Evolutionary conservation across 1,284 basidiomycete genomes (phyloP).

Genomic region (Neotropicomus parvogracilis): DNA sequence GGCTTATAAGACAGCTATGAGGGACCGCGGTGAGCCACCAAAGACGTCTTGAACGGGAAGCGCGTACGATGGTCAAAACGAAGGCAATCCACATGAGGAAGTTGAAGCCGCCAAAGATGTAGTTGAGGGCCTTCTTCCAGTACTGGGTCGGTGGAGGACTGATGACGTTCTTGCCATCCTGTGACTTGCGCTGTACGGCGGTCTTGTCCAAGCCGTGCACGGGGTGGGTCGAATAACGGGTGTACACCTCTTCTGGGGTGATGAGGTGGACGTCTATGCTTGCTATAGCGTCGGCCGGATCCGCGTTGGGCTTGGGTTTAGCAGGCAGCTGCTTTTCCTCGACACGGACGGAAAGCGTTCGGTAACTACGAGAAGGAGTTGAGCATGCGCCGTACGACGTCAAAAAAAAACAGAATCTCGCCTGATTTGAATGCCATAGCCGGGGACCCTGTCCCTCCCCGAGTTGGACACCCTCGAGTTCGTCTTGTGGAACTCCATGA

Average conservation of each 20-base stretch:
- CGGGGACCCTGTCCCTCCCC: slow-evolving; percentile 17
- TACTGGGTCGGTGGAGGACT: slow-evolving; percentile 44
- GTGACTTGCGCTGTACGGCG: slow-evolving; percentile 37
- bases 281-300: slow-evolving; percentile 39
- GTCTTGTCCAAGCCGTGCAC: slow-evolving; percentile 40
- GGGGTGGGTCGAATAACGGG: slow-evolving; percentile 43
- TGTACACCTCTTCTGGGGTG: slow-evolving; percentile 39
- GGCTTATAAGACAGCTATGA: slow-evolving; percentile 44
- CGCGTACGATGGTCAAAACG: slow-evolving; percentile 40
- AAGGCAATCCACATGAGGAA: slow-evolving; percentile 51
- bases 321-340: slow-evolving; percentile 26
- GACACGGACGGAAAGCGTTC: slow-evolving; percentile 40
- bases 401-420: background rate
- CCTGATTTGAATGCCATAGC: slow-evolving; percentile 34
- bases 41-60: slow-evolving; percentile 1
- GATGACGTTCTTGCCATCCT: slow-evolving; percentile 47
- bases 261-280: slow-evolving; percentile 48
- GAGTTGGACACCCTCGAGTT: slow-evolving; percentile 17
- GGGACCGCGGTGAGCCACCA: slow-evolving; percentile 38
- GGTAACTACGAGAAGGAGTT: slow-evolving; percentile 34
- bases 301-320: slow-evolving; percentile 18
- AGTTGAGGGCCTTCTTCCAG: slow-evolving; percentile 47
- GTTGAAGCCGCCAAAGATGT: slow-evolving; percentile 52
- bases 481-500: slow-evolving; percentile 21
- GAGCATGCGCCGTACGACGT: slow-evolving; percentile 29